These are phyloP conservation scores for Russula dissimulans DNA, from an alignment of 768 basidiomycete species.

Conservation along the genomic window DNA sequence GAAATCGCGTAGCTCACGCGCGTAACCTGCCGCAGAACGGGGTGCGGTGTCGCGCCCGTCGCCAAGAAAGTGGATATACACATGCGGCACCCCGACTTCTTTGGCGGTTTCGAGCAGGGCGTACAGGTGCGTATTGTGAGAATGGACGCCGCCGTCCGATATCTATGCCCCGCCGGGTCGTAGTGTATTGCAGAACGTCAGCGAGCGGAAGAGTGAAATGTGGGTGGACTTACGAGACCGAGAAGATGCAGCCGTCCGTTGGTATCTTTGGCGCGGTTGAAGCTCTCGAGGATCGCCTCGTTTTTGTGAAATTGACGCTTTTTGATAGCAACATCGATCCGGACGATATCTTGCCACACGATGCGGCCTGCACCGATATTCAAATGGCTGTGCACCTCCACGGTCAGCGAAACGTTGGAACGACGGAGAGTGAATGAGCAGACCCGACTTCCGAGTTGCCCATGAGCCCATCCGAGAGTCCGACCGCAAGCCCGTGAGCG, in stretches of 20 bases:
- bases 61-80: conserved; percentile 89
- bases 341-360: conserved; percentile 97
- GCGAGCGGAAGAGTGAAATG: background rate
- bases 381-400: conserved; percentile 52
- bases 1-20: conserved; percentile 68
- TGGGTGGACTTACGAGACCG: conserved; percentile 53
- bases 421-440: conserved; percentile 25
- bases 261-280: conserved; percentile 69
- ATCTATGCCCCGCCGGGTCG: conserved; percentile 37
- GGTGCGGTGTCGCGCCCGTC: conserved; percentile 95
- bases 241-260: conserved; percentile 83
- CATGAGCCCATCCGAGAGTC: conserved; percentile 90
- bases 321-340: conserved; percentile 87
- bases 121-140: conserved; percentile 83
- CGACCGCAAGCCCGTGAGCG: conserved; percentile 89
- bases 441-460: conserved; percentile 97
- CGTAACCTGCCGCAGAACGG: conserved; percentile 68
- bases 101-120: conserved; percentile 89
- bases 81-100: conserved; percentile 71
- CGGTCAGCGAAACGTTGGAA: conserved; percentile 4
- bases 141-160: conserved; percentile 96
- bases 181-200: background rate
- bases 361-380: conserved; percentile 93
- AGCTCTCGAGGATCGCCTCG: conserved; percentile 57
- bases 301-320: conserved; percentile 82